Percentiles rank a stretch among this genome's conserved stretches.
Conservation (phyloP, 2,329 filamentous ascomycete genomes). For the Parastagonospora nodorum region DNA sequence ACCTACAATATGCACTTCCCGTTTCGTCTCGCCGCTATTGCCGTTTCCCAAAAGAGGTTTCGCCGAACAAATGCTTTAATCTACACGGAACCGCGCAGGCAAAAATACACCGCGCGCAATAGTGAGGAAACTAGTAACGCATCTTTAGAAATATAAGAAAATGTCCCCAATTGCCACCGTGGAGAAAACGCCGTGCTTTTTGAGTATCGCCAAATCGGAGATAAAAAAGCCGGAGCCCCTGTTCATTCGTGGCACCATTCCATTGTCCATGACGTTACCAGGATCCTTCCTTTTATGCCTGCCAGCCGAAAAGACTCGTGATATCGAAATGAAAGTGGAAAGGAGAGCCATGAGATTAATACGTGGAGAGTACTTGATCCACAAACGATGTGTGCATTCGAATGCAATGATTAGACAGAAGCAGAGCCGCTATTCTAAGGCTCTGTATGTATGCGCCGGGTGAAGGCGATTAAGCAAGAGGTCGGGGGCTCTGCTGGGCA, state of each 20-base stretch:
- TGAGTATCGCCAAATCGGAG: slow-evolving; percentile 14
- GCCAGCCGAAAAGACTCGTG: slow-evolving; percentile 29
- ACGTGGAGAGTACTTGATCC: slow-evolving; percentile 20
- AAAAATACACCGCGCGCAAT: slow-evolving; percentile 4
- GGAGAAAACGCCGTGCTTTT: slow-evolving; percentile 22
- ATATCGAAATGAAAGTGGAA: slow-evolving; percentile 19
- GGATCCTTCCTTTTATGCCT: slow-evolving; percentile 26
- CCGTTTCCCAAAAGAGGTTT: slow-evolving; percentile 7
- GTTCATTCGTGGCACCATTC: not conserved
- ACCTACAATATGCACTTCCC: slow-evolving; percentile 23
- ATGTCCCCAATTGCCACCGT: slow-evolving; percentile 9
- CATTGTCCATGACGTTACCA: slow-evolving; percentile 12
- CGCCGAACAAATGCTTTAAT: slow-evolving; percentile 27
- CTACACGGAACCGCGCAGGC: slow-evolving; percentile 22
- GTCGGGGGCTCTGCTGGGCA: slow-evolving; percentile 53
- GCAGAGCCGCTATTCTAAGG: not conserved
- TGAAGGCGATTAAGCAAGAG: slow-evolving; percentile 30
- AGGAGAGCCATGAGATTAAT: slow-evolving; percentile 11
- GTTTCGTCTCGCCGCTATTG: slow-evolving; percentile 6
- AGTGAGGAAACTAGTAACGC: slow-evolving; percentile 11
- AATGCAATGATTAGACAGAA: slow-evolving; percentile 40
- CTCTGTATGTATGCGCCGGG: not conserved
- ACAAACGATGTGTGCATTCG: slow-evolving; percentile 35
- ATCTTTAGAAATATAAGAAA: slow-evolving; percentile 4
- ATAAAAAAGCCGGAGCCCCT: slow-evolving; percentile 8